Evolutionary conservation across 2,329 filamentous ascomycete species (phyloP), one percentile per base, ranked within the genome.

Genomic region (Massarina eburnea): DNA sequence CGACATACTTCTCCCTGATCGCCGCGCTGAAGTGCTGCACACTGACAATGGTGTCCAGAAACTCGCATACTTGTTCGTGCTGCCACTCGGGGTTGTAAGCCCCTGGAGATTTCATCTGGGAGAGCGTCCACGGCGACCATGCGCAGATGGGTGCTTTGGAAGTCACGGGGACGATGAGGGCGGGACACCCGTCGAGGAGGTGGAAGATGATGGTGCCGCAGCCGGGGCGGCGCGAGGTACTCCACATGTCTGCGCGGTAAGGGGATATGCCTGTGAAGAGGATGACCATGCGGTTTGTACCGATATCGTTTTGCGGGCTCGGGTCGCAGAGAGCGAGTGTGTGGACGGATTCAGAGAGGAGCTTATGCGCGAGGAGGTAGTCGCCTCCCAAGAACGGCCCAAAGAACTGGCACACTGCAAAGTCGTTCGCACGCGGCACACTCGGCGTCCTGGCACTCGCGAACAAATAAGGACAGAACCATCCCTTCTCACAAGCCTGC

Each of bases 251-350:
- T 36, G 56, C 57, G 22, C 64, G 56, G 48, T 52, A 70, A 41
- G 70, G 68, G 2, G 68, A 62, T 42, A 73, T 67, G 24, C 57
- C 68, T n/a, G 66, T 66, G 55, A 72, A 70, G 46, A 68, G 56
- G 39, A 71, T 45, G 38, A 70, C 47, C 39, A 72, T 51, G 42
- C 69, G 62, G 49, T 68, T 69, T 32, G 58, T 61, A 35, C 58
- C 57, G 35, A 67, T 61, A 48, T 67, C 59, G 35, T 41, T 46
- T 34, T 46, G 24, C 3, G 63, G 64, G 44, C 58, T 49, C 33
- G 67, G 48, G 42, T 66, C 59, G 54, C 66, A 69, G 17, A 70
- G 37, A 41, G 58, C 41, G 51, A 71, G 63, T 10, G 61, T 60
- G 45, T 66, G 53, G 12, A 55, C 39, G 33, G 55, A 57, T 52